phyloP scores from a whole-genome alignment of 257 asterid species.

The Nicotiana knightiana region DNA sequence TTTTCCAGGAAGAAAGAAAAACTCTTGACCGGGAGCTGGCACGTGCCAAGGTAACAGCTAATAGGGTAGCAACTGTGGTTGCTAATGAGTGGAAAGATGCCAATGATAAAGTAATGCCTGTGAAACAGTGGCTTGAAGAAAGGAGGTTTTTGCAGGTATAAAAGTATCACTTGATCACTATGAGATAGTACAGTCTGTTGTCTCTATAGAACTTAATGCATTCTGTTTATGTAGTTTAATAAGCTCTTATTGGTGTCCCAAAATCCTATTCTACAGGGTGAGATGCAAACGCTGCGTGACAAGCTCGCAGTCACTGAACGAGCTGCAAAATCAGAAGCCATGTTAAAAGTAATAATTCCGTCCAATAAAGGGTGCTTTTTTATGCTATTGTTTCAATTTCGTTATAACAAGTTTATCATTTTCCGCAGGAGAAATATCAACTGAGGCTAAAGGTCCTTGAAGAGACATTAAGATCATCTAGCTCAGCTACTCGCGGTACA shows the following conservation, averaged over 20 bases:
- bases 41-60: conserved; percentile 23
- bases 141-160: conserved; percentile 85
- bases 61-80: conserved; percentile 69
- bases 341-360: conserved; percentile 50
- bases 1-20: conserved; percentile 19
- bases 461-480: conserved; percentile 80
- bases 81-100: conserved; percentile 99
- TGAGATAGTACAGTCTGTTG: background rate
- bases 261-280: conserved; percentile 50
- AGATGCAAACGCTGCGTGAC: conserved; percentile 93
- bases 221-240: background rate
- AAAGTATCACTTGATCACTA: background rate
- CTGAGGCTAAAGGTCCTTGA: conserved; percentile 75
- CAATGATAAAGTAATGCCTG: conserved; percentile 97
- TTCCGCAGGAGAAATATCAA: conserved; percentile 75
- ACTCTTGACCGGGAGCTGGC: conserved; percentile 23
- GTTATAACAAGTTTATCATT: background rate
- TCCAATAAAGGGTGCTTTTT: background rate
- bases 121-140: conserved; percentile 95
- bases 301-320: conserved; percentile 83
- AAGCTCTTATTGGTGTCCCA: background rate
- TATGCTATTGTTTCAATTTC: background rate
- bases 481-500: conserved; percentile 45
- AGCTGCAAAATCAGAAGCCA: conserved; percentile 86
- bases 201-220: background rate